Conservation (phyloP, 441 rosid species). For the Populus hybrid region DNA sequence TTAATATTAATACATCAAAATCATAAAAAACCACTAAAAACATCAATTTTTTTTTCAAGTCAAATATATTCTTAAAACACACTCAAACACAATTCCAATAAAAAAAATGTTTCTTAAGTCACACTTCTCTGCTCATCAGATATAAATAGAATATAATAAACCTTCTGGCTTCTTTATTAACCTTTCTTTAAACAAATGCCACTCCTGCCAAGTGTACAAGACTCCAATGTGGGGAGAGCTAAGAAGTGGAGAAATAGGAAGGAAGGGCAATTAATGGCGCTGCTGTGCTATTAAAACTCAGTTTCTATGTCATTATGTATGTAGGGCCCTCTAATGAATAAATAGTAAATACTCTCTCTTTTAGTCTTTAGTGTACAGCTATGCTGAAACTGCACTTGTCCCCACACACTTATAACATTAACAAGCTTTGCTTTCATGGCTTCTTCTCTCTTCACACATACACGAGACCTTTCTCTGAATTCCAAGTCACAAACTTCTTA, state of each 20-base stretch:
- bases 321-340: background rate
- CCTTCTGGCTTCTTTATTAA: too few species aligned
- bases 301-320: background rate
- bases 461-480: constrained; percentile 14
- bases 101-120: too few species aligned
- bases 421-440: background rate
- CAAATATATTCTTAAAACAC: too few species aligned
- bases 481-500: constrained; percentile 16
- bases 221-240: background rate
- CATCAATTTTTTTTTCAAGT: too few species aligned
- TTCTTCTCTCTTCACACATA: background rate
- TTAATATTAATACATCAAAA: too few species aligned
- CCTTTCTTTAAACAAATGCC: constrained; percentile 6
- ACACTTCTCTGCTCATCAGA: background rate
- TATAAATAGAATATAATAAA: background rate
- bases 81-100: too few species aligned
- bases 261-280: constrained; percentile 30
- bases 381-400: constrained; percentile 21
- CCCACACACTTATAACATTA: constrained; percentile 19
- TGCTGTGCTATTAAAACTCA: constrained; percentile 13
- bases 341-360: constrained; percentile 2
- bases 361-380: constrained; percentile 26
- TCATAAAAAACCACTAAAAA: too few species aligned
- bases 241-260: background rate
- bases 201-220: background rate